These are phyloP conservation scores for Pleurotus citrinopileatus DNA, from an alignment of 768 basidiomycete species.

Conservation along the genomic window DNA sequence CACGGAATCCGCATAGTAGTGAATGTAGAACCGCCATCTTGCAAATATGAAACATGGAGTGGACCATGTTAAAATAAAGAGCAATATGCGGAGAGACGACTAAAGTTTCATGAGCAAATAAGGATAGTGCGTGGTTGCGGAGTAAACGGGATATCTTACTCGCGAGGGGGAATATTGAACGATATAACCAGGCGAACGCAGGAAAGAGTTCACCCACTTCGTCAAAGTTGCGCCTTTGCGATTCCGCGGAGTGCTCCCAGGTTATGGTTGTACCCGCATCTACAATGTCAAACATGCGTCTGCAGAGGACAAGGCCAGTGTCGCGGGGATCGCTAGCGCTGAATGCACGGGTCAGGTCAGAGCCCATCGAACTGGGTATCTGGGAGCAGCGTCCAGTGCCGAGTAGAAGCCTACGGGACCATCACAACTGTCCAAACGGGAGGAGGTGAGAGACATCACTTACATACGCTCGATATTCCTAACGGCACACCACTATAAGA, in stretches of 20 bases:
- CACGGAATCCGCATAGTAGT: constrained; percentile 24
- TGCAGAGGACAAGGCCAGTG: constrained; percentile 32
- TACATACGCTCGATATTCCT: constrained; percentile 32
- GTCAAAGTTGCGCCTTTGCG: constrained; percentile 29
- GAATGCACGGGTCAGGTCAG: background rate
- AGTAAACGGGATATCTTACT: constrained; percentile 26
- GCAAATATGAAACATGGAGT: constrained; percentile 37
- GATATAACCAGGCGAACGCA: constrained; percentile 32
- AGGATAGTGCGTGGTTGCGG: background rate
- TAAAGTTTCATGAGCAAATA: constrained; percentile 23
- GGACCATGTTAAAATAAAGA: constrained; percentile 40
- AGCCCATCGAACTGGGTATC: constrained; percentile 25
- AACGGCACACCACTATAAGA: constrained; percentile 1
- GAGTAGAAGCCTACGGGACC: constrained; percentile 38
- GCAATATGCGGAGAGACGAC: constrained; percentile 39
- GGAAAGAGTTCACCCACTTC: constrained; percentile 28
- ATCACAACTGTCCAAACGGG: no score
- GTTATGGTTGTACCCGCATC: constrained; percentile 28
- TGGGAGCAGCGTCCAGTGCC: constrained; percentile 40
- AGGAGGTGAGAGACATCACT: background rate
- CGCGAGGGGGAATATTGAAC: constrained; percentile 36
- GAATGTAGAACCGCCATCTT: constrained; percentile 35
- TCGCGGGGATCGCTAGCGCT: constrained; percentile 23
- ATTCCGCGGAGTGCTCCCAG: constrained; percentile 19
- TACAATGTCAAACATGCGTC: constrained; percentile 30